Conservation (phyloP, 2,329 filamentous ascomycete genomes). For the Ascochyta viciae-villosae region DNA sequence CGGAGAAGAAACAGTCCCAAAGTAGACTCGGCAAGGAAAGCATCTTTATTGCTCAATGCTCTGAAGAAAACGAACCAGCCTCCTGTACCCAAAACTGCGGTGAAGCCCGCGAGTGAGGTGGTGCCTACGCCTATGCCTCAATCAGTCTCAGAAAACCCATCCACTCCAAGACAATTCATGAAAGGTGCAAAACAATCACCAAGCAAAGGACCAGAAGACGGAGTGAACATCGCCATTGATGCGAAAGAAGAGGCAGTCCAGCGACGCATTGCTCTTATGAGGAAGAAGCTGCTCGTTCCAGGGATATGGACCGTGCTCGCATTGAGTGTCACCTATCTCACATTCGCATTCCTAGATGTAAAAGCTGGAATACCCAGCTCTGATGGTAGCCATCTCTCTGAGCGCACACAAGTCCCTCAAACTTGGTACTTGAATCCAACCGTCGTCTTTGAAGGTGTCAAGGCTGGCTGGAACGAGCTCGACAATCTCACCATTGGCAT, state of each 20-base stretch:
- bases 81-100: neutral
- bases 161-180: slow-evolving; percentile 5
- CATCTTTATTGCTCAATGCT: neutral
- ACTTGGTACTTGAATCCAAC: slow-evolving; percentile 22
- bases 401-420: slow-evolving; percentile 13
- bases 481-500: slow-evolving; percentile 24
- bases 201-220: neutral
- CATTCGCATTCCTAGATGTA: slow-evolving; percentile 21
- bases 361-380: slow-evolving; percentile 7
- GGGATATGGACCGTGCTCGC: slow-evolving; percentile 22
- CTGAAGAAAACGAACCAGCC: neutral
- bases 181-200: neutral
- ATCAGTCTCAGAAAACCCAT: neutral
- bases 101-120: neutral
- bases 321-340: slow-evolving; percentile 14
- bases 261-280: slow-evolving; percentile 5
- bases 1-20: neutral
- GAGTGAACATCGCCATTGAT: neutral
- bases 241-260: slow-evolving; percentile 10
- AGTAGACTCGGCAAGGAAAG: slow-evolving; percentile 2
- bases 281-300: slow-evolving; percentile 18
- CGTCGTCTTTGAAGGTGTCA: slow-evolving; percentile 16
- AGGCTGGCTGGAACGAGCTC: slow-evolving; percentile 21
- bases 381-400: slow-evolving; percentile 1
- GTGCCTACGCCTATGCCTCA: neutral